Evolutionary conservation across 331 rosid species (phyloP).

Genomic region (Rhamnella rubrinervis): DNA sequence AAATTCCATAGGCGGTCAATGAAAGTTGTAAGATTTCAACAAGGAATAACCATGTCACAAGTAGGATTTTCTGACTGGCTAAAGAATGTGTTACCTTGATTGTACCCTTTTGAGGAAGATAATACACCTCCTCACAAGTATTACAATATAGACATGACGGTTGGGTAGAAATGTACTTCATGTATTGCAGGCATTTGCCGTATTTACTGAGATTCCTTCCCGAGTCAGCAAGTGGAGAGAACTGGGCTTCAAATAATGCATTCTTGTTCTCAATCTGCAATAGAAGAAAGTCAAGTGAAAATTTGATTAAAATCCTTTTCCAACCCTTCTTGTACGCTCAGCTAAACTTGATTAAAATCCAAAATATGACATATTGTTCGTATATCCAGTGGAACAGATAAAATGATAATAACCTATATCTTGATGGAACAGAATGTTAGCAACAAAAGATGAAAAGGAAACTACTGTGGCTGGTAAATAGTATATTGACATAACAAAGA

Average conservation of each 20-base stretch:
- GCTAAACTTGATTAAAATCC: too few species aligned
- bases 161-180: slow-evolving; percentile 82
- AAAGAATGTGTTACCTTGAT: slow-evolving; percentile 61
- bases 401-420: background rate
- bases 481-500: background rate
- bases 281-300: slow-evolving; percentile 17
- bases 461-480: background rate
- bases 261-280: slow-evolving; percentile 95
- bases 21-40: too few species aligned
- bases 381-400: too few species aligned
- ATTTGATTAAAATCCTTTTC: background rate
- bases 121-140: too few species aligned
- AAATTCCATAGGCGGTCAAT: too few species aligned
- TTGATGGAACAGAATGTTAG: background rate
- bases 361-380: too few species aligned
- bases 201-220: slow-evolving; percentile 85
- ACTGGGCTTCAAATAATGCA: slow-evolving; percentile 92
- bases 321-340: too few species aligned
- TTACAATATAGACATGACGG: slow-evolving; percentile 88
- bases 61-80: too few species aligned
- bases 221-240: slow-evolving; percentile 78
- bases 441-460: background rate
- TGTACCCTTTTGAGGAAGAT: slow-evolving; percentile 87
- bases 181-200: slow-evolving; percentile 91
- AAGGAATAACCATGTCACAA: too few species aligned